A percentile compares a stretch with the other conserved stretches of the same genome.
phyloP scores from a whole-genome alignment of 2,329 filamentous ascomycete genomes.

The Aphanoascus verrucosus region DNA sequence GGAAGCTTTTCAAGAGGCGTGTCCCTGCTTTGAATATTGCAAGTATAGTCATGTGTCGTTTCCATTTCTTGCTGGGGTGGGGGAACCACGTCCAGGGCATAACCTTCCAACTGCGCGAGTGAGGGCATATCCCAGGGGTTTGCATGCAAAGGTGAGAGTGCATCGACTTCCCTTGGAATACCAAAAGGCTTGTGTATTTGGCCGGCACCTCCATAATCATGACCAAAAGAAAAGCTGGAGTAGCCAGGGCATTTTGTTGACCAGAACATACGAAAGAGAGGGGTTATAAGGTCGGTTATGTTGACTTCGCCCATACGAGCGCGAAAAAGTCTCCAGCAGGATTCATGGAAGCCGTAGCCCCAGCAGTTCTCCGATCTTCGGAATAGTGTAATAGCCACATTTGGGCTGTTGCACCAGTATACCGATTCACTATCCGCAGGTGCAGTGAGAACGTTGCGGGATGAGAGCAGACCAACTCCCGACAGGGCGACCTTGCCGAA shows the following conservation, averaged over 20 bases:
- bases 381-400: constrained; percentile 2
- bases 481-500: background rate
- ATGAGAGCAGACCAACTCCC: background rate
- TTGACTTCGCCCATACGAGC: background rate
- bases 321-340: constrained; percentile 6
- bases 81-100: background rate
- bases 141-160: background rate
- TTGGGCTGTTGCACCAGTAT: background rate
- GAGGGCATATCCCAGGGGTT: background rate
- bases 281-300: background rate
- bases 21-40: background rate
- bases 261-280: constrained; percentile 3
- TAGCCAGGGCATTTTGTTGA: background rate
- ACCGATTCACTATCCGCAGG: background rate
- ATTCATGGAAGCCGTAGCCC: constrained; percentile 11
- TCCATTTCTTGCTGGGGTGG: too few species aligned
- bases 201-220: constrained; percentile 5
- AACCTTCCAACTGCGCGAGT: background rate
- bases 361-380: background rate
- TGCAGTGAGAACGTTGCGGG: background rate
- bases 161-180: background rate
- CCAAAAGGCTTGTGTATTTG: background rate
- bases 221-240: background rate
- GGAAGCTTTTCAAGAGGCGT: background rate
- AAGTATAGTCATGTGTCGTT: background rate